phyloP scores from a whole-genome alignment of 768 basidiomycete genomes.

The Leccinum uliginosum region DNA sequence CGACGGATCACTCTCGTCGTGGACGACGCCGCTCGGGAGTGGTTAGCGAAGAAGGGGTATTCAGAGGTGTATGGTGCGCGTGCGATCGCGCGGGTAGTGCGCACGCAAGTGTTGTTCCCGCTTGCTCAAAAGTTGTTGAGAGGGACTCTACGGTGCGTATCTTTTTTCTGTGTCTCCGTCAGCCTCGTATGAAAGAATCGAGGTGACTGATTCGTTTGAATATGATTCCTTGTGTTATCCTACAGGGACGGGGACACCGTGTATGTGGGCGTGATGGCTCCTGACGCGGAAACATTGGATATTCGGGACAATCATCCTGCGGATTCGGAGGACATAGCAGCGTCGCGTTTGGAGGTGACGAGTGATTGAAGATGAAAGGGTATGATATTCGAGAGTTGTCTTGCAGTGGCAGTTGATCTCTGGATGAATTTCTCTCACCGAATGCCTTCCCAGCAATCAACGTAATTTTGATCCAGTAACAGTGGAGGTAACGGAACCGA shows the following conservation, averaged over 20 bases:
- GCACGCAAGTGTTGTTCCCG: constrained; percentile 77
- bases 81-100: constrained; percentile 81
- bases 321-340: not conserved
- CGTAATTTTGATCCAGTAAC: too few species aligned
- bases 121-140: constrained; percentile 75
- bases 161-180: not conserved
- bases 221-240: not conserved
- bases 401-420: too few species aligned
- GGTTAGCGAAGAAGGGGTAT: constrained; percentile 76
- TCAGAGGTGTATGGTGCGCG: constrained; percentile 85
- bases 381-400: not conserved
- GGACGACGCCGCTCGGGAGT: constrained; percentile 52
- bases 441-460: too few species aligned
- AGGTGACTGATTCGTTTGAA: not conserved
- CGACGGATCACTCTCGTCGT: constrained; percentile 72
- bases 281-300: not conserved
- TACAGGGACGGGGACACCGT: not conserved
- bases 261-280: not conserved
- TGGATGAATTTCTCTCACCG: too few species aligned
- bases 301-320: not conserved
- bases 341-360: not conserved
- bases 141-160: constrained; percentile 67
- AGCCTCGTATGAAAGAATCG: not conserved
- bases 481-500: too few species aligned
- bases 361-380: not conserved